phyloP scores from a whole-genome alignment of 495 filamentous ascomycete genomes.

The Antarctomyces pellizariae region DNA sequence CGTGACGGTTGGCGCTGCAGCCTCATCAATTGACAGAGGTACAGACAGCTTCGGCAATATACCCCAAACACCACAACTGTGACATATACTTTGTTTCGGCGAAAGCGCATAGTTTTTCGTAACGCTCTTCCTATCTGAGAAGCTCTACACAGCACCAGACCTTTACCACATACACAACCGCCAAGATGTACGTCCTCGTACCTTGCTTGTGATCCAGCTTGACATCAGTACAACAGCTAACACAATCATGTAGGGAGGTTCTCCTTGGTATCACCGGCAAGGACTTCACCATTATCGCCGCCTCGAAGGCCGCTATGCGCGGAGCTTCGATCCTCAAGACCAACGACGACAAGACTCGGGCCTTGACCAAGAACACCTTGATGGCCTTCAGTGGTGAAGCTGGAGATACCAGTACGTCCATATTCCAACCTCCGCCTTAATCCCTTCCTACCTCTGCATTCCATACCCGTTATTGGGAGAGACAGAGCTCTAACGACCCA shows the following conservation, averaged over 20 bases:
- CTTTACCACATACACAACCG: slow-evolving; percentile 1
- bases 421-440: background rate
- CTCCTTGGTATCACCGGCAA: slow-evolving; percentile 93
- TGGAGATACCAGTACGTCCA: slow-evolving; percentile 64
- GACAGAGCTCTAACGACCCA: slow-evolving; percentile 2
- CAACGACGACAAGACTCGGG: slow-evolving; percentile 83
- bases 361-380: slow-evolving; percentile 73
- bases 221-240: background rate
- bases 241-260: slow-evolving; percentile 51
- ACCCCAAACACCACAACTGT: too few relatives aligned
- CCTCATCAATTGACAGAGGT: too few relatives aligned
- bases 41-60: too few relatives aligned
- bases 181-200: slow-evolving; percentile 12
- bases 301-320: slow-evolving; percentile 93
- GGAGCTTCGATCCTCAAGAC: slow-evolving; percentile 92
- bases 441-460: background rate
- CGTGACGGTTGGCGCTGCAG: too few relatives aligned
- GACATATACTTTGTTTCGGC: too few relatives aligned
- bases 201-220: too few relatives aligned
- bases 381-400: slow-evolving; percentile 96
- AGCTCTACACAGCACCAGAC: slow-evolving; percentile 4
- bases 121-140: too few relatives aligned
- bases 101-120: too few relatives aligned
- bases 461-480: background rate
- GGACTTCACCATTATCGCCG: slow-evolving; percentile 94